Conservation (phyloP, 2,329 filamentous ascomycete species). For the Arthrobotrys sinensis region DNA sequence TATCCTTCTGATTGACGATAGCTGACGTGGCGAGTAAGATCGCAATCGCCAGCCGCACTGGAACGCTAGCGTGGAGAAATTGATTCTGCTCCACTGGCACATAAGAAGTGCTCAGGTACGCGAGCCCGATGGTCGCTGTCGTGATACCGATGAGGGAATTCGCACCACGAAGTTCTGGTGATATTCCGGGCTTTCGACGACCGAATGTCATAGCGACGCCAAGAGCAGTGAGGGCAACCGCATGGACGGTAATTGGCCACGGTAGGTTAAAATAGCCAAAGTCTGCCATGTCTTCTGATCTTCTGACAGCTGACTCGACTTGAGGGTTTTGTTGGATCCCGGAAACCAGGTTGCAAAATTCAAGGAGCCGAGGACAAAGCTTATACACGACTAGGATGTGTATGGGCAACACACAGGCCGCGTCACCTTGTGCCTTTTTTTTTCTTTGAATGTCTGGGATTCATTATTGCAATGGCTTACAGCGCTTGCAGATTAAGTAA, state of each 20-base stretch:
- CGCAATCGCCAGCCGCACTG: conserved; percentile 35
- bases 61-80: conserved; percentile 60
- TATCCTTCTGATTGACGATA: conserved; percentile 28
- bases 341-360: too few relatives aligned
- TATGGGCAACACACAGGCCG: too few relatives aligned
- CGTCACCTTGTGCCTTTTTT: too few relatives aligned
- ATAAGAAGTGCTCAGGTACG: conserved; percentile 61
- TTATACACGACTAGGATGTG: too few relatives aligned
- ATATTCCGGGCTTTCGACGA: conserved; percentile 20
- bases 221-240: conserved; percentile 35
- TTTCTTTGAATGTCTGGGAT: too few relatives aligned
- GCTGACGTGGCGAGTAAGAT: conserved; percentile 34
- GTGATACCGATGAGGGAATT: conserved; percentile 61
- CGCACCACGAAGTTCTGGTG: conserved; percentile 39
- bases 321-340: not conserved
- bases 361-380: too few relatives aligned
- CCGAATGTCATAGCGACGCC: conserved; percentile 48
- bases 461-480: too few relatives aligned
- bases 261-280: conserved; percentile 44
- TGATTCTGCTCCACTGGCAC: conserved; percentile 63
- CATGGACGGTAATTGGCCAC: conserved; percentile 52
- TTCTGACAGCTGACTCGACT: not conserved
- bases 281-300: conserved; percentile 21
- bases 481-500: too few relatives aligned
- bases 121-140: conserved; percentile 59